A percentile compares a stretch with the other conserved stretches of the same genome.
These are phyloP conservation scores for Suillus americanus DNA, from an alignment of 768 basidiomycete genomes.

Conservation along the genomic window DNA sequence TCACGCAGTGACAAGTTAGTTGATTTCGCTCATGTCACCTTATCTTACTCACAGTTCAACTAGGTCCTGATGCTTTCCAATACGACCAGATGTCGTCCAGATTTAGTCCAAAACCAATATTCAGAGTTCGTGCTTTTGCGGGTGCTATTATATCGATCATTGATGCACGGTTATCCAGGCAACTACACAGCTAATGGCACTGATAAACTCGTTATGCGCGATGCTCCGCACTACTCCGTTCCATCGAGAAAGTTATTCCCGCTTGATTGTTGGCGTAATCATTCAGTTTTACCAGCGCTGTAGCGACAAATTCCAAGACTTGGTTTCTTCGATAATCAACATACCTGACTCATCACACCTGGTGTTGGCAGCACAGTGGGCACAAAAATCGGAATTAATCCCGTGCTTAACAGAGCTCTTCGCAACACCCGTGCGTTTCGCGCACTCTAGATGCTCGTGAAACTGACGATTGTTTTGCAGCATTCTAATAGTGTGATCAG, in stretches of 20 bases:
- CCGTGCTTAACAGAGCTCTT: slow-evolving; percentile 70
- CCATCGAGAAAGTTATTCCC: slow-evolving; percentile 91
- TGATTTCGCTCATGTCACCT: background rate
- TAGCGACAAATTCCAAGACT: slow-evolving; percentile 80
- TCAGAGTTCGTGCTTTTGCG: slow-evolving; percentile 54
- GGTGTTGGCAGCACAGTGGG: slow-evolving; percentile 75
- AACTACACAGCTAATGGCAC: slow-evolving; percentile 78
- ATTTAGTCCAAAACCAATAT: slow-evolving; percentile 70
- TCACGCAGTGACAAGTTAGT: slow-evolving; percentile 72
- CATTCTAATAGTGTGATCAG: slow-evolving; percentile 41
- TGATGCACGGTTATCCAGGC: slow-evolving; percentile 49
- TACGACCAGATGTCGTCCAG: slow-evolving; percentile 68
- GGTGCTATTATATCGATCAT: background rate
- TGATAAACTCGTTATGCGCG: slow-evolving; percentile 88
- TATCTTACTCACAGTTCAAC: slow-evolving; percentile 6
- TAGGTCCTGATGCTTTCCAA: slow-evolving; percentile 86
- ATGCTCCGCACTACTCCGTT: slow-evolving; percentile 93
- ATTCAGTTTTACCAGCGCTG: slow-evolving; percentile 97
- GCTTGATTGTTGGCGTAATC: slow-evolving; percentile 90
- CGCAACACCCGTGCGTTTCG: slow-evolving; percentile 46
- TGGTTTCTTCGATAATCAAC: slow-evolving; percentile 46
- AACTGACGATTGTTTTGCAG: slow-evolving; percentile 26
- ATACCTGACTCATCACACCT: slow-evolving; percentile 38
- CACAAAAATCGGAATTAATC: slow-evolving; percentile 79
- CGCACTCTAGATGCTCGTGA: slow-evolving; percentile 1